A percentile compares a stretch with the other conserved stretches of the same genome.
Evolutionary conservation across 1,139 yeast genomes (phyloP).

Genomic region (Saccharomycopsis hybrid): DNA sequence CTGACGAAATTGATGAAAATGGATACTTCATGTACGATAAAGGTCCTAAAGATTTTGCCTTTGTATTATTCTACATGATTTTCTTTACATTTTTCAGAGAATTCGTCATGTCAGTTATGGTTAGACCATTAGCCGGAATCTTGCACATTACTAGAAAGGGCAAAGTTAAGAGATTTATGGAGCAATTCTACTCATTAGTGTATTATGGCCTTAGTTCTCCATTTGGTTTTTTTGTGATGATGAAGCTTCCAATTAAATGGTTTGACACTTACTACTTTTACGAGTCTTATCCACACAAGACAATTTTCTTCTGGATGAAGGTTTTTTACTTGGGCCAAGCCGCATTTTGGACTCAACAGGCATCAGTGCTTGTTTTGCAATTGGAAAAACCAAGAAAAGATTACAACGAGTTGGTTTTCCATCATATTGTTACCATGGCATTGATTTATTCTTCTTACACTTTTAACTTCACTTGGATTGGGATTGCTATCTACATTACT

Average conservation of each 20-base stretch:
- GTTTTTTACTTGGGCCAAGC: slow-evolving; percentile 87
- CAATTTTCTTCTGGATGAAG: slow-evolving; percentile 67
- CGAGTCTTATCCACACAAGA: slow-evolving; percentile 72
- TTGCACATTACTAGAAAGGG: slow-evolving; percentile 47
- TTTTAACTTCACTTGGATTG: slow-evolving; percentile 96
- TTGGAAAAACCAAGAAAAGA: slow-evolving; percentile 95
- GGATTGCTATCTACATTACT: slow-evolving; percentile 81
- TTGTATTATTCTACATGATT: slow-evolving; percentile 73
- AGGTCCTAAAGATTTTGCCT: slow-evolving; percentile 76
- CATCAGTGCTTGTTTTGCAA: slow-evolving; percentile 71
- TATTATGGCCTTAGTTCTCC: slow-evolving; percentile 83
- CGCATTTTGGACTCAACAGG: slow-evolving; percentile 96
- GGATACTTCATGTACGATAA: slow-evolving; percentile 58
- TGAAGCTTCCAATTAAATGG: slow-evolving; percentile 75
- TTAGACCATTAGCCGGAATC: slow-evolving; percentile 60
- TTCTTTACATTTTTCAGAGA: slow-evolving; percentile 90
- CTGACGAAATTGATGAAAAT: slow-evolving; percentile 42
- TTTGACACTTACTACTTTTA: slow-evolving; percentile 82
- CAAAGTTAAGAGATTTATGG: slow-evolving; percentile 79
- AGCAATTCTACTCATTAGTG: slow-evolving; percentile 78
- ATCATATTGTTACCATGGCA: slow-evolving; percentile 86
- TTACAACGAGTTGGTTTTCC: slow-evolving; percentile 82
- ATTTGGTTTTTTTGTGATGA: slow-evolving; percentile 85
- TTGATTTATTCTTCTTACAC: slow-evolving; percentile 86
- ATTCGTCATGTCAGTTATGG: slow-evolving; percentile 75